Conservation (phyloP, 2,329 filamentous ascomycete species). For the Clarireedia hainanense region DNA sequence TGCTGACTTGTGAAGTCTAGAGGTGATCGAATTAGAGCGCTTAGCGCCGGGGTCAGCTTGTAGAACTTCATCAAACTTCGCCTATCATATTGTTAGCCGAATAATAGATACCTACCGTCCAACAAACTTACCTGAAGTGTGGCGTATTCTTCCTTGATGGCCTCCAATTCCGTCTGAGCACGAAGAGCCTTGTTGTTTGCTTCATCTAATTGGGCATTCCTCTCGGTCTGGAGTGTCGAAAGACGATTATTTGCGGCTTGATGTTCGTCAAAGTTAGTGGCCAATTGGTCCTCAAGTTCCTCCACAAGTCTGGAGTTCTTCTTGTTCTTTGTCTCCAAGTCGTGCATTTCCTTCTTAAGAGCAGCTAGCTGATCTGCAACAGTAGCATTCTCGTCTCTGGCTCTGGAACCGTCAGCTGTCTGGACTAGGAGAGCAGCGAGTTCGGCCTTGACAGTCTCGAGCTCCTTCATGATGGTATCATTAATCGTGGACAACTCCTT, state of each 20-base stretch:
- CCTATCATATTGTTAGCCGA: conserved; percentile 33
- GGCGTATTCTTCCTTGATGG: conserved; percentile 60
- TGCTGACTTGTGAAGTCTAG: conserved; percentile 64
- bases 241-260: conserved; percentile 78
- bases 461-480: conserved; percentile 51
- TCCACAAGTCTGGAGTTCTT: conserved; percentile 90
- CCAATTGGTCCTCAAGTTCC: conserved; percentile 93
- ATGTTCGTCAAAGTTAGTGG: conserved; percentile 89
- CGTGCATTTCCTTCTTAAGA: conserved; percentile 57
- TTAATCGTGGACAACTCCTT: conserved; percentile 49
- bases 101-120: not conserved
- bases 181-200: conserved; percentile 56
- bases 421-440: conserved; percentile 44
- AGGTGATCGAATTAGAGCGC: conserved; percentile 45
- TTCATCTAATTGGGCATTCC: conserved; percentile 69
- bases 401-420: conserved; percentile 37
- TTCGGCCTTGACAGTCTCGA: conserved; percentile 51
- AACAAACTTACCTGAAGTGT: conserved; percentile 50
- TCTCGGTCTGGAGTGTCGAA: conserved; percentile 71
- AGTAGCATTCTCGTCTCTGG: conserved; percentile 38
- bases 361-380: conserved; percentile 49
- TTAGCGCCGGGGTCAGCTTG: conserved; percentile 33
- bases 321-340: conserved; percentile 63
- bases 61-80: conserved; percentile 50
- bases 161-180: conserved; percentile 62